Conservation (phyloP, 345 rosid genomes). For the Ceriops tagal region DNA sequence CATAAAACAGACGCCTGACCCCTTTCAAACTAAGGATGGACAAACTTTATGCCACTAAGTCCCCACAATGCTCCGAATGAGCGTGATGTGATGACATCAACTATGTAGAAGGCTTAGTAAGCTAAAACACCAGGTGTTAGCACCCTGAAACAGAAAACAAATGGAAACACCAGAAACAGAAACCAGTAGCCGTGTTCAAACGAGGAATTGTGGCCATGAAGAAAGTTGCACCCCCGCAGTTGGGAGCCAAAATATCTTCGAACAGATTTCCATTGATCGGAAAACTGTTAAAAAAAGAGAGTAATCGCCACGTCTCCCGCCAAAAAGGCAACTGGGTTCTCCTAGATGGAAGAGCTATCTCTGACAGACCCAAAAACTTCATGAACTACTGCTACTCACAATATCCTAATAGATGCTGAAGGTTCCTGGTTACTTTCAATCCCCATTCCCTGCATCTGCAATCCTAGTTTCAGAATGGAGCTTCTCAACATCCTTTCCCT, state of each 20-base stretch:
- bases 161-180: slow-evolving; percentile 24
- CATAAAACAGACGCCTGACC: slow-evolving; percentile 2
- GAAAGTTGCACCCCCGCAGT: slow-evolving; percentile 18
- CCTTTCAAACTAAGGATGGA: slow-evolving; percentile 19
- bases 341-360: slow-evolving; percentile 44
- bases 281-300: slow-evolving; percentile 55
- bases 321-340: slow-evolving; percentile 43
- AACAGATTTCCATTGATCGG: slow-evolving; percentile 42
- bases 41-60: slow-evolving; percentile 18
- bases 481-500: background rate
- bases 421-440: slow-evolving; percentile 8
- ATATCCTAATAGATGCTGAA: slow-evolving; percentile 21
- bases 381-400: slow-evolving; percentile 30
- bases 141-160: slow-evolving; percentile 34
- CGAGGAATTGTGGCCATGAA: slow-evolving; percentile 42
- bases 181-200: slow-evolving; percentile 43
- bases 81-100: background rate
- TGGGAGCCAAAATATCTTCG: slow-evolving; percentile 23
- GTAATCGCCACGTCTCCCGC: slow-evolving; percentile 47
- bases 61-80: slow-evolving; percentile 22
- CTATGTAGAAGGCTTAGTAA: slow-evolving; percentile 13
- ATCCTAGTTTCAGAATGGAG: slow-evolving; percentile 9
- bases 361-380: slow-evolving; percentile 69
- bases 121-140: slow-evolving; percentile 41
- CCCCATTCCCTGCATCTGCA: slow-evolving; percentile 18